Conservation (phyloP, 2,329 filamentous ascomycete species). For the Colletotrichum sp. region DNA sequence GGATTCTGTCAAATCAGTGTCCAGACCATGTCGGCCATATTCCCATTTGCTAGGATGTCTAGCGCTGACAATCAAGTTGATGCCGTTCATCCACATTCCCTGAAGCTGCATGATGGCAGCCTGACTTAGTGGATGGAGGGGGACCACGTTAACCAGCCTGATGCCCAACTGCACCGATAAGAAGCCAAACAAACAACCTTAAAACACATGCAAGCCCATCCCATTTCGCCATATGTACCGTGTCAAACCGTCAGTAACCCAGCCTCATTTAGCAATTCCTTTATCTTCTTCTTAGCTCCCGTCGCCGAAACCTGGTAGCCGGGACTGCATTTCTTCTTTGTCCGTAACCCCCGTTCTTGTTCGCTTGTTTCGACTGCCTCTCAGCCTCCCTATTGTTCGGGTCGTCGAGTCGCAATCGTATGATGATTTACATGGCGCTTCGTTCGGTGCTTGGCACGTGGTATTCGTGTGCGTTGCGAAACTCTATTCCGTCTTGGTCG, state of each 20-base stretch:
- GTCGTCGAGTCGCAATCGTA: not conserved
- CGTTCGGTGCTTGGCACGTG: not conserved
- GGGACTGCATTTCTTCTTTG: not conserved
- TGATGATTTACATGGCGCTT: not conserved
- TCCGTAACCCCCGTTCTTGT: not conserved
- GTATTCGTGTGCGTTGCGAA: not conserved
- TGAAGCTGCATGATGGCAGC: not conserved
- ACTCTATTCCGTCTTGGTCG: conserved; percentile 45
- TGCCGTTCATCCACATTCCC: not conserved
- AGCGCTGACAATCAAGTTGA: not conserved
- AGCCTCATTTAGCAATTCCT: not conserved
- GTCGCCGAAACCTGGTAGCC: not conserved
- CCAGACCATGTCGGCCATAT: not conserved
- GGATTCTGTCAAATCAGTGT: not conserved
- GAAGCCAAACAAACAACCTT: not conserved
- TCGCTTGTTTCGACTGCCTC: not conserved
- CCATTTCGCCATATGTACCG: not conserved
- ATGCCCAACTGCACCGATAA: not conserved
- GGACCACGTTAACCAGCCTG: not conserved
- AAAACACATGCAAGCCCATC: not conserved
- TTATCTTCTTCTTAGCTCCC: not conserved
- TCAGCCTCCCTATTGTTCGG: not conserved
- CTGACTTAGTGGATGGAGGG: not conserved
- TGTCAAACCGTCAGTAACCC: not conserved
- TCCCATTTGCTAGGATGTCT: not conserved